A percentile compares a stretch with the other conserved stretches of the same genome.
These are phyloP conservation scores for Letharia columbiana DNA, from an alignment of 495 filamentous ascomycete species.

Conservation along the genomic window DNA sequence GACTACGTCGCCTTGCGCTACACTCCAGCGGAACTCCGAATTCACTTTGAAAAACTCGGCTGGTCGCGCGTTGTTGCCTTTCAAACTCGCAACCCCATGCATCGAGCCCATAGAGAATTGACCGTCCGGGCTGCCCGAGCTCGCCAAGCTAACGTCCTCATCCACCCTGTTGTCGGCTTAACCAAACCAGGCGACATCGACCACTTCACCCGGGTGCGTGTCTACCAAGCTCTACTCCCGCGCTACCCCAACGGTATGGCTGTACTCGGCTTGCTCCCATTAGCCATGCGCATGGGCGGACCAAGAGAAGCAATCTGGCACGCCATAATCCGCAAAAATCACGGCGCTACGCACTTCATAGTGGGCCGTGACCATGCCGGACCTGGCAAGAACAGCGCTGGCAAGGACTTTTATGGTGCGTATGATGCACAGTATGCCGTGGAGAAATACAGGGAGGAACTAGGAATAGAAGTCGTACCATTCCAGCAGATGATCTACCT, in stretches of 20 bases:
- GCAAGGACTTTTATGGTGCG: constrained; percentile 93
- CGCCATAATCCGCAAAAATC: constrained; percentile 99
- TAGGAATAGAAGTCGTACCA: constrained; percentile 96
- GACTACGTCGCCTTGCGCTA: constrained; percentile 96
- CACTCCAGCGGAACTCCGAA: constrained; percentile 86
- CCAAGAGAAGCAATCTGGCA: constrained; percentile 99
- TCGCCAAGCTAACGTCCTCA: constrained; percentile 95
- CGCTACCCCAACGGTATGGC: constrained; percentile 99
- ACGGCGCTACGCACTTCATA: constrained; percentile 98
- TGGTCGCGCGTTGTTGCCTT: constrained; percentile 96
- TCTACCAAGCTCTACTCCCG: constrained; percentile 93
- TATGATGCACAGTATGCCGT: constrained; percentile 98
- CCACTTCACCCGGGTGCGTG: constrained; percentile 97
- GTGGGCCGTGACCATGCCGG: constrained; percentile 97
- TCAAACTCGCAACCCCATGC: constrained; percentile 98
- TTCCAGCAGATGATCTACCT: constrained; percentile 99
- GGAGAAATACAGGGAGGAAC: constrained; percentile 90
- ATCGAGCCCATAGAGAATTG: constrained; percentile 93
- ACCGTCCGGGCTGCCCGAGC: constrained; percentile 93
- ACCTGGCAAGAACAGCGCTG: constrained; percentile 92
- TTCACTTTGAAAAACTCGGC: constrained; percentile 98
- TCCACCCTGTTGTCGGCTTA: constrained; percentile 95
- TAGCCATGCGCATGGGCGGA: constrained; percentile 99
- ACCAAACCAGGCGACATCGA: constrained; percentile 99
- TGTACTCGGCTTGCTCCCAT: constrained; percentile 85